Evolutionary conservation across 805 yeast genomes (phyloP), one percentile per base, ranked within the genome.

Genomic region (Maudiozyma pseudohumilis): DNA sequence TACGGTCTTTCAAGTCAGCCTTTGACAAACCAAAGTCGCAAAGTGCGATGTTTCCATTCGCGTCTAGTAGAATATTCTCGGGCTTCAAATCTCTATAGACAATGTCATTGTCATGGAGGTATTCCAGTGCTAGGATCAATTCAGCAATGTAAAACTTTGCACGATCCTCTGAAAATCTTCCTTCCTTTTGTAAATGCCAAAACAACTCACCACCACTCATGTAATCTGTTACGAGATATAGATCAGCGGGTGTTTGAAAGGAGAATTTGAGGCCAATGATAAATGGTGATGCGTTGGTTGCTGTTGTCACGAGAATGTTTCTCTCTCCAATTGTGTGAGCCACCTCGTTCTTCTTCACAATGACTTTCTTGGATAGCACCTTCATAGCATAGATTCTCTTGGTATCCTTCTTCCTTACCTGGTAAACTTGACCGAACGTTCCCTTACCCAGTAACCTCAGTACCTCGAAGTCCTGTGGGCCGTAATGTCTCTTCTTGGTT

Each of bases 251-350:
- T 1, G 98, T 92, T 65, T 92, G 98, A 63, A 92, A 92, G 1
- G 96, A 84, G 58, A 92, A 89, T 64, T 92, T 92, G 53, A 92
- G 72, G 0, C 96, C 95, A 31, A 92, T 96, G 56, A 92, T 86
- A 59, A 92, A 92, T n/a, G 94, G 85, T 11, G 87, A 80, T 16
- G 81, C 80, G 17, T 89, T 80, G 29, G 87, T 77, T 6, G 95
- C 82, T 2, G 98, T 89, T 50, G 95, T 76, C 18, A 89, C 98
- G 41, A 92, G 66, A 47, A 92, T 92, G 59, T 92, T 84, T 51
- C 98, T 72, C 66, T 92, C 98, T 24, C 97, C 97, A 52, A 92
- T 86, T 2, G 98, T 92, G 61, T 92, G 98, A 0, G 97, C 97
- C 50, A 92, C 82, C 64, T 92, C 98, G 61, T 89, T 89, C 70